Evolutionary conservation across 306 rosid genomes (phyloP), one percentile per base, ranked within the genome.

Genomic region (Alnus rubra): DNA sequence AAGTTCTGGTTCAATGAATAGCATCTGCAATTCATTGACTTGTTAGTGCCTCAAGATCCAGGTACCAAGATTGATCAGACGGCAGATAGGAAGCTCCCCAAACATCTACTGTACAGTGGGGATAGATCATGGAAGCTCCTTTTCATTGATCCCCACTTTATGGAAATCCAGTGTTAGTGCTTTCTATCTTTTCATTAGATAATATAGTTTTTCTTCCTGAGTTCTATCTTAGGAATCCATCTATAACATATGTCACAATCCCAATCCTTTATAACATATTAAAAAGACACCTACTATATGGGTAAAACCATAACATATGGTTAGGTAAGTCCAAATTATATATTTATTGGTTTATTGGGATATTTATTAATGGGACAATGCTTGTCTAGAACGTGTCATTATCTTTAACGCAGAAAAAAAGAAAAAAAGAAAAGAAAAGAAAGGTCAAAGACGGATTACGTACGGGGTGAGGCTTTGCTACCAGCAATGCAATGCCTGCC

Each of bases 211-310:
- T 62, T 74, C 31, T 69, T 82, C 64, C 74, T 33, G 54, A 44
- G 78, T 73, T 71, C 30, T 74, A 77, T 56, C 70, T 58, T 55
- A 7, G 79, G 79, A 82, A 81, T 84, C 73, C 73, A 77, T 78
- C 87, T 83, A 79, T 76, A 78, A 78, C 78, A 79, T 71, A 23
- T 78, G 90, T 88, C 96, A 78, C 87, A 60, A 80, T 89, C 93
- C 74, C 44, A 76, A 78, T 65, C 80, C 85, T 84, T 84, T 81
- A 72, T 79, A 71, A 79, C 62, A 52, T 16, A 58, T 8, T 58
- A 4, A 18, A 16, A 16, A 54, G 44, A 4, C 44, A 39, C 44
- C 44, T 39, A 39, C 4, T 39, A 39, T 3, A 39, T 39, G 5
- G 5, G 45, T 42, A 5, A 42, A 42, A 42, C 5, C 5, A 42